Base-by-base conservation (phyloP, 371 early-diverging fungal genomes). In the Mucor lusitanicus region DNA sequence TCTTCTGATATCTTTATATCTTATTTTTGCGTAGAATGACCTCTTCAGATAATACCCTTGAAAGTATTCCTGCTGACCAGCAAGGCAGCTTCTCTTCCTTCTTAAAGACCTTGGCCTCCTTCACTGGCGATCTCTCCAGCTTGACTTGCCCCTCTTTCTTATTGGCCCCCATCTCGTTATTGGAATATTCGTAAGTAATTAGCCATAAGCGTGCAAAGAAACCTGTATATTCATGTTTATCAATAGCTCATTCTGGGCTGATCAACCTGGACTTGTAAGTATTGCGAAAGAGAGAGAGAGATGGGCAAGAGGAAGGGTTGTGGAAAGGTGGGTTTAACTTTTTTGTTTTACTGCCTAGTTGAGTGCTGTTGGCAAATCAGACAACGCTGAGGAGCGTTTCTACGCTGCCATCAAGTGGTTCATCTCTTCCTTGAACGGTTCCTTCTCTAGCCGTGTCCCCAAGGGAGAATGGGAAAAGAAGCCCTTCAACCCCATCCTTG, bases 401-500 rank as follows among this genome's bases (percentile, higher is more conserved):
- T 78, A 88, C 74, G 88, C 86, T 32, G 90, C 88, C 17, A 79
- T 90, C 32, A 83, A 87, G 60, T 93, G 92, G 92, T 93, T 90
- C 67, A 86, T 92, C 61, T 91, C 91, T 23, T 87, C 91, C 19
- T 81, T 92, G 44, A 91, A 91, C 60, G 92, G 94, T 15, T 86
- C 87, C 21, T 91, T 87, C 71, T 82, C 86, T 54, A 82, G 83
- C 72, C 86, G 91, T 61, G 85, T 86, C 6, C 91, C 92, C 23
- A 86, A 88, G 71, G 81, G 85, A 46, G 88, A 86, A 71, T 89
- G 87, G 79, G 94, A 93, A 69, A 94, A 93, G 85, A 94, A 94
- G 69, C 94, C 94, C 4, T 94, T 88, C 68, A 94, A 94, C 68
- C 94, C 94, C n/a, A 91, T 94, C 44, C 81, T 94, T 2, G 94